Percentiles rank a stretch among this genome's conserved stretches.
Evolutionary conservation across 768 basidiomycete species (phyloP).

Genomic region (Filobasidium floriforme): DNA sequence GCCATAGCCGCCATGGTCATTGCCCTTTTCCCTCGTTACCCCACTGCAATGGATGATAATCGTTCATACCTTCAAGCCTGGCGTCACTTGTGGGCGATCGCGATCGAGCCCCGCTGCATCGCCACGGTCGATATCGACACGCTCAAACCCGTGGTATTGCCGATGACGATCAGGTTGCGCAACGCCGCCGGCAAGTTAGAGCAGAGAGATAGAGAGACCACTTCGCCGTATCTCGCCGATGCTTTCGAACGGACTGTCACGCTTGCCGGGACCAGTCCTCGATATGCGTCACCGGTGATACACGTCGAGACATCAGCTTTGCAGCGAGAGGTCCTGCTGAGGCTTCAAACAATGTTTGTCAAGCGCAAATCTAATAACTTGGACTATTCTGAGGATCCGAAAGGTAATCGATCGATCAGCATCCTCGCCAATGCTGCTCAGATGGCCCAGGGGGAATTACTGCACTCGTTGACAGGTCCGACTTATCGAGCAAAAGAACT

Average conservation of each 20-base stretch:
- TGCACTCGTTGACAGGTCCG: background rate
- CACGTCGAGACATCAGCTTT: slow-evolving; percentile 61
- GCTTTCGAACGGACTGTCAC: slow-evolving; percentile 73
- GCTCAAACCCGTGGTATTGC: slow-evolving; percentile 80
- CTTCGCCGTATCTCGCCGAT: slow-evolving; percentile 86
- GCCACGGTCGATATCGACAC: slow-evolving; percentile 88
- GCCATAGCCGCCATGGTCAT: slow-evolving; percentile 82
- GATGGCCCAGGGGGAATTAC: background rate
- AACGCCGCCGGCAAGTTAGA: slow-evolving; percentile 51
- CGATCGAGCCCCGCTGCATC: slow-evolving; percentile 86
- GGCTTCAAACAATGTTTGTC: slow-evolving; percentile 76
- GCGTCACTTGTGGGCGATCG: slow-evolving; percentile 91
- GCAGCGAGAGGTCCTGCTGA: slow-evolving; percentile 63
- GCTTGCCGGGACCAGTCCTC: slow-evolving; percentile 81
- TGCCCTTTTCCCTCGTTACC: slow-evolving; percentile 86
- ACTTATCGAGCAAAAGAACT: background rate
- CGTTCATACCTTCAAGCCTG: slow-evolving; percentile 83
- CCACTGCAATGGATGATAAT: slow-evolving; percentile 72
- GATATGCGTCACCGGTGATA: slow-evolving; percentile 89
- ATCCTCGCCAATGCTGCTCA: slow-evolving; percentile 8
- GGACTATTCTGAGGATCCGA: slow-evolving; percentile 86
- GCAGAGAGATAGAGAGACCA: slow-evolving; percentile 44
- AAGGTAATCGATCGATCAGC: slow-evolving; percentile 60
- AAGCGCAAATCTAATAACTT: slow-evolving; percentile 87
- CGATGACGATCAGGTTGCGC: slow-evolving; percentile 73